These are phyloP conservation scores for Aciculosporium take DNA, from an alignment of 2,329 filamentous ascomycete genomes.

Conservation along the genomic window DNA sequence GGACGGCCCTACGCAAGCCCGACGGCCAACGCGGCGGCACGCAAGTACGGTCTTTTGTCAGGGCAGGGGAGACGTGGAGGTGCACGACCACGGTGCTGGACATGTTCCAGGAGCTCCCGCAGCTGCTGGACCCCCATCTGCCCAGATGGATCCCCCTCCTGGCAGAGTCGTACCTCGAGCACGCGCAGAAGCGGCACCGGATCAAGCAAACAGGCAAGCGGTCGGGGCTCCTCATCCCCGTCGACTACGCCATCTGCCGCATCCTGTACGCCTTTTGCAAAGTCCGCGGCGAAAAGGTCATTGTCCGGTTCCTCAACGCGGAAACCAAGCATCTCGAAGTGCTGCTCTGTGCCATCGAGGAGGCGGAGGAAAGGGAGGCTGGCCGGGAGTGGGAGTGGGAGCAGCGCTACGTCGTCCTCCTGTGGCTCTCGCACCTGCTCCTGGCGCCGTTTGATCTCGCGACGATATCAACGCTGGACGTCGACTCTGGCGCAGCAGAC, in stretches of 20 bases:
- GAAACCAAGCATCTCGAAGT: constrained; percentile 76
- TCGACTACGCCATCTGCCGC: constrained; percentile 59
- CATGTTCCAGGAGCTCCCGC: constrained; percentile 87
- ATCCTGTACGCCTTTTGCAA: constrained; percentile 89
- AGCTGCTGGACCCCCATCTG: constrained; percentile 77
- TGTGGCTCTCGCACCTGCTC: constrained; percentile 76
- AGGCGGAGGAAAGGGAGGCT: constrained; percentile 24
- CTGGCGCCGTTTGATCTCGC: constrained; percentile 81
- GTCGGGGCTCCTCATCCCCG: constrained; percentile 32
- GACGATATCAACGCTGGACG: constrained; percentile 57
- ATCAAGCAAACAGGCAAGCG: constrained; percentile 21
- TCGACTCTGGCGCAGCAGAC: constrained; percentile 26
- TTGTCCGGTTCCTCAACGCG: constrained; percentile 80
- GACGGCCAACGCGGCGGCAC: constrained; percentile 28
- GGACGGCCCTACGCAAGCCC: constrained; percentile 36
- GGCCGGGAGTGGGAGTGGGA: constrained; percentile 54
- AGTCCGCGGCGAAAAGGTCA: constrained; percentile 82
- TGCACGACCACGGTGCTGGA: constrained; percentile 50
- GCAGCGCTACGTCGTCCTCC: constrained; percentile 70
- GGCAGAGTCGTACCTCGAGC: constrained; percentile 60
- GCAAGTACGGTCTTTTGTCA: constrained; percentile 34
- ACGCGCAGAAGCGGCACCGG: constrained; percentile 34
- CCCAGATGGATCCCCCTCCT: constrained; percentile 60
- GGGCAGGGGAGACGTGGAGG: constrained; percentile 32
- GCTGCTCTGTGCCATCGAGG: constrained; percentile 61